Evolutionary conservation across 2,329 filamentous ascomycete species (phyloP).

Genomic region (Fusarium sororula): DNA sequence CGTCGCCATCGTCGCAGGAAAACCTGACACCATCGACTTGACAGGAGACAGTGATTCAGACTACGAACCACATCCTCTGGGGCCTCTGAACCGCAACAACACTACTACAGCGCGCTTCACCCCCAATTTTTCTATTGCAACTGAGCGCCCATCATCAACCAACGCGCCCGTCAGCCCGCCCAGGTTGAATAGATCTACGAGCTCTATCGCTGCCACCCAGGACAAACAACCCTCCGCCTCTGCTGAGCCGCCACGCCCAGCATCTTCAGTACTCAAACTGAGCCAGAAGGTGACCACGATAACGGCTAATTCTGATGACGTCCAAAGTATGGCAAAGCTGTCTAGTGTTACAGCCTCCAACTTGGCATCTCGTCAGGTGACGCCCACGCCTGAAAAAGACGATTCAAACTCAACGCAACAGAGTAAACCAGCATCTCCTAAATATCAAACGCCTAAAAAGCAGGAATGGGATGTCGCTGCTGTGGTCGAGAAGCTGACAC

Average conservation of each 20-base stretch:
- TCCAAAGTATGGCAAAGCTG: slow-evolving; percentile 36
- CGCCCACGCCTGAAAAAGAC: slow-evolving; percentile 32
- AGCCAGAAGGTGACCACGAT: slow-evolving; percentile 16
- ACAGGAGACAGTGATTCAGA: slow-evolving; percentile 23
- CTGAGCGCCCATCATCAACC: slow-evolving; percentile 14
- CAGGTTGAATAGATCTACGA: slow-evolving; percentile 35
- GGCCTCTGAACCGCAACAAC: background rate
- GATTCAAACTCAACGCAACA: slow-evolving; percentile 12
- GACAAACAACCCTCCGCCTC: background rate
- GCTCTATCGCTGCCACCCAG: slow-evolving; percentile 7
- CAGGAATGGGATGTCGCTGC: slow-evolving; percentile 55
- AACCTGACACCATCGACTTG: slow-evolving; percentile 29
- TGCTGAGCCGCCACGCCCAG: slow-evolving; percentile 1
- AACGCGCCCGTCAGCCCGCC: slow-evolving; percentile 44
- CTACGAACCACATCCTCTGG: background rate
- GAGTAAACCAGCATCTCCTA: slow-evolving; percentile 24
- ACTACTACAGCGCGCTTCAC: slow-evolving; percentile 19
- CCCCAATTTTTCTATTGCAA: slow-evolving; percentile 4
- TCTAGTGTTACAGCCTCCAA: slow-evolving; percentile 30
- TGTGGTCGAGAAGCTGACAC: slow-evolving; percentile 53
- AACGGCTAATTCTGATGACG: slow-evolving; percentile 24
- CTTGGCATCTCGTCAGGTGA: slow-evolving; percentile 37
- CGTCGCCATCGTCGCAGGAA: slow-evolving; percentile 7
- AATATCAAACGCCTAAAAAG: slow-evolving; percentile 35
- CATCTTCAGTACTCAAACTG: background rate